A percentile compares a stretch with the other conserved stretches of the same genome.
Conservation (phyloP, 176 grass and related monocot species). For the Hordeum marinum region DNA sequence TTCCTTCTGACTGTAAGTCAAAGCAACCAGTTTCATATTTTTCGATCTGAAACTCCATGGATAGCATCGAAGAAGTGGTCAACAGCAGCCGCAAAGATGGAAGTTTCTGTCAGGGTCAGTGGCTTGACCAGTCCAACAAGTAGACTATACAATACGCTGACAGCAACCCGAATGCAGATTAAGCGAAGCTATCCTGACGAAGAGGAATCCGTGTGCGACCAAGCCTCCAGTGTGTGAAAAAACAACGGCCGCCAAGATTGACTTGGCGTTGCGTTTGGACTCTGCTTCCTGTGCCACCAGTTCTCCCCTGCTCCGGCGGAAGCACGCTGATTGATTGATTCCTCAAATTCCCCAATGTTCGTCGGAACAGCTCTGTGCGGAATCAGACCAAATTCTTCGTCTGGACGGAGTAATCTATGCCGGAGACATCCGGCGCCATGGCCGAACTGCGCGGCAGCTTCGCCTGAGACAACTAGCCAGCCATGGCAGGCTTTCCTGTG, state of each 20-base stretch:
- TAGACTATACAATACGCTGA: constrained; percentile 14
- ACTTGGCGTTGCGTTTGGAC: constrained; percentile 19
- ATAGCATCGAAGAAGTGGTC: not conserved
- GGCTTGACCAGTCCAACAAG: not conserved
- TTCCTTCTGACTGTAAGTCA: not conserved
- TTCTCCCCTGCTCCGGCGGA: not conserved
- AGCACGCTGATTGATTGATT: not conserved
- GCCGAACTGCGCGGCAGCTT: not conserved
- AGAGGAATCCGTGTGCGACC: constrained; percentile 12
- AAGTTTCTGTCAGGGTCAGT: not conserved
- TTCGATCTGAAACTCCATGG: not conserved
- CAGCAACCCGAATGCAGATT: constrained; percentile 17
- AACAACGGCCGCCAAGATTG: constrained; percentile 33
- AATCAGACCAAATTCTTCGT: not conserved
- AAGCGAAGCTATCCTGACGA: not conserved
- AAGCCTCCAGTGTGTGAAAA: constrained; percentile 6
- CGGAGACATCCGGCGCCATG: not conserved
- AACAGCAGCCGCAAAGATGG: not conserved
- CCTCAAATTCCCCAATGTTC: not conserved
- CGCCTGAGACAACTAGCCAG: not conserved
- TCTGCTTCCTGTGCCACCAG: not conserved
- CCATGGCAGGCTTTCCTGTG: not conserved
- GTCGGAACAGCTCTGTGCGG: not conserved
- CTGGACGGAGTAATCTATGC: not conserved
- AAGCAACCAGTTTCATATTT: not conserved